Base-by-base conservation (phyloP, 2,329 filamentous ascomycete species). In the Hymenoscyphus fraxineus region DNA sequence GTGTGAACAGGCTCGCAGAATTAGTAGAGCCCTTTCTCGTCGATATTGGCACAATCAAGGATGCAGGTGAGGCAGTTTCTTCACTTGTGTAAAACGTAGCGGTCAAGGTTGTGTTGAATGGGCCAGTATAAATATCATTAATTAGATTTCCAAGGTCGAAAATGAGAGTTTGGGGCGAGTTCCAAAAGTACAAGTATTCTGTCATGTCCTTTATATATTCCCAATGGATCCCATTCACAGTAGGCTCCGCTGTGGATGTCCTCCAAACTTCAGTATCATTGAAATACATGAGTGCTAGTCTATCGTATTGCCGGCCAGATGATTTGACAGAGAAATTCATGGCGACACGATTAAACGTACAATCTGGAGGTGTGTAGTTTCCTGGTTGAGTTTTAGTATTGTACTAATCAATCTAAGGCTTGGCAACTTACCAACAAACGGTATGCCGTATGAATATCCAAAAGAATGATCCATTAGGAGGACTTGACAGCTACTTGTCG, bases 171-270 rank as follows among this genome's bases (percentile, higher is more conserved):
- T 93, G 90, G 0, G 84, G 82, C 58, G 81, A 70, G 67, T 83
- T 86, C 85, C 91, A 93, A 13, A 95, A 72, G 3, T 84, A 80
- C 16, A 88, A 78, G 73, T 88, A 93, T 61, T 84, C 81, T 1
- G 88, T 90, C 85, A 93, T 87, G 73, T 96, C 91, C 76, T 94
- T 95, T 62, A 88, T 79, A 73, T 91, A 92, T 0, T 84, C 87
- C 89, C 90, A 94, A 56, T 83, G 78, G 67, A 95, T 93, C 6
- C 91, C 91, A 27, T 82, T 82, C 4, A 78, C 69, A 0, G 86
- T 91, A 1, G 92, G 91, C 77, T 96, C 90, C 3, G 91, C 90
- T 0, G 92, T 96, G 5, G 90, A 93, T 1, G 91, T 93, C 31
- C 91, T 82, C 81, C 90, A 95, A n/a, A 96, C 82, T 74, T 96